Evolutionary conservation across 2,329 filamentous ascomycete genomes (phyloP).

Genomic region (Hirsutella thompsonii): DNA sequence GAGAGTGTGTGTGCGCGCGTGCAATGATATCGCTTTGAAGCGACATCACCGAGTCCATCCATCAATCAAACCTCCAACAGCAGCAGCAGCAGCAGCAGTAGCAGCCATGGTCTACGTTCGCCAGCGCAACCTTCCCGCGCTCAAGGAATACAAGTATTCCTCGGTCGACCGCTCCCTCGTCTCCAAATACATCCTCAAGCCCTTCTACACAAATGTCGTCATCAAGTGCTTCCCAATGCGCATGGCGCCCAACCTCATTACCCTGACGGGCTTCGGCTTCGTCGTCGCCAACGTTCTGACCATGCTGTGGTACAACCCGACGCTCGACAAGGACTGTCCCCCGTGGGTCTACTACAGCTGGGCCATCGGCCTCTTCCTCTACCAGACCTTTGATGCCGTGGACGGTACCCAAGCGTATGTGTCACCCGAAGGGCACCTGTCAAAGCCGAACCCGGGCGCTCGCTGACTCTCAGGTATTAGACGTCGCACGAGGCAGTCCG

Average conservation of each 20-base stretch:
- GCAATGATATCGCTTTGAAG: too few species aligned
- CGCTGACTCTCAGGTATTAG: slow-evolving; percentile 28
- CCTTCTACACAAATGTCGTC: slow-evolving; percentile 90
- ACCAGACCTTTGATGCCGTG: slow-evolving; percentile 97
- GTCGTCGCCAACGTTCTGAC: slow-evolving; percentile 83
- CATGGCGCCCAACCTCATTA: slow-evolving; percentile 87
- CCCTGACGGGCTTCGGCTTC: slow-evolving; percentile 80
- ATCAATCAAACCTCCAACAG: slow-evolving; percentile 1
- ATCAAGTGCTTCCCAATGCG: slow-evolving; percentile 90
- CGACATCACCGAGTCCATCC: too few species aligned
- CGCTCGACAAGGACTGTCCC: slow-evolving; percentile 84
- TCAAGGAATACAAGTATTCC: slow-evolving; percentile 93
- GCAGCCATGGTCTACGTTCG: slow-evolving; percentile 94
- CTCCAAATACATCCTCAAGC: slow-evolving; percentile 90
- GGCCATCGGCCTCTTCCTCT: slow-evolving; percentile 81
- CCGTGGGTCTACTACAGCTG: slow-evolving; percentile 91
- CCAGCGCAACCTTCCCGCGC: slow-evolving; percentile 73
- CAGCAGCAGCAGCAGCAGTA: too few species aligned
- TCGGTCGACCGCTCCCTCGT: slow-evolving; percentile 80
- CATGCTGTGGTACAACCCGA: slow-evolving; percentile 91
- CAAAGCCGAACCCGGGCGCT: neutral
- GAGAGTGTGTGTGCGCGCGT: too few species aligned
- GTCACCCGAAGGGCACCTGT: neutral
- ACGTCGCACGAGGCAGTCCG: slow-evolving; percentile 80
- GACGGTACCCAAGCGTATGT: slow-evolving; percentile 86